phyloP scores from a whole-genome alignment of 495 filamentous ascomycete species.

The Aspergillus diversus region DNA sequence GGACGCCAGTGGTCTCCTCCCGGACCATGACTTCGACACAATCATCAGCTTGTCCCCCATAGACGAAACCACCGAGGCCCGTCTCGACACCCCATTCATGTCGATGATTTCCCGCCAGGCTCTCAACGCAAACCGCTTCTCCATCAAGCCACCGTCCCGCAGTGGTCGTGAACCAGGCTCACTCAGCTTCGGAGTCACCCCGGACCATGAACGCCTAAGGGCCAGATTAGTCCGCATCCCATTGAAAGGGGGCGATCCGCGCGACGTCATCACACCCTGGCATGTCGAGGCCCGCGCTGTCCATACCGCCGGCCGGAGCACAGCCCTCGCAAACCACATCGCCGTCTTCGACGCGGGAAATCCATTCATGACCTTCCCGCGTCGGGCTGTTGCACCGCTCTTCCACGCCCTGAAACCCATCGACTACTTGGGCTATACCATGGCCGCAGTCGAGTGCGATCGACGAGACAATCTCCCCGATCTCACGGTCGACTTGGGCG shows the following conservation, averaged over 20 bases:
- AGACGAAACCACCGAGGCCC: not conserved
- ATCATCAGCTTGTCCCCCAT: slow-evolving; percentile 5
- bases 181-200: slow-evolving; percentile 5
- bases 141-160: slow-evolving; percentile 7
- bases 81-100: not conserved
- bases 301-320: not conserved
- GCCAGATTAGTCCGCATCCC: slow-evolving; percentile 1
- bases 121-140: slow-evolving; percentile 12
- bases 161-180: not conserved
- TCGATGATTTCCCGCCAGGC: slow-evolving; percentile 6
- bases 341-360: not conserved
- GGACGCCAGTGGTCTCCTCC: not conserved
- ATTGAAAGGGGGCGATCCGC: not conserved
- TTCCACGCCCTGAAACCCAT: slow-evolving; percentile 5
- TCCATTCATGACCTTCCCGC: not conserved
- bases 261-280: not conserved
- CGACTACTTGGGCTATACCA: slow-evolving; percentile 6
- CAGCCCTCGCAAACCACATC: slow-evolving; percentile 4
- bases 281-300: slow-evolving; percentile 7
- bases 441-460: slow-evolving; percentile 4
- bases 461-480: slow-evolving; percentile 8
- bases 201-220: slow-evolving; percentile 1
- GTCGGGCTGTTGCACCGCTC: not conserved
- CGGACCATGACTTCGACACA: slow-evolving; percentile 1
- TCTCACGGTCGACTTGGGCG: slow-evolving; percentile 6